phyloP scores from a whole-genome alignment of 257 asterid species.

The Avicennia marina region DNA sequence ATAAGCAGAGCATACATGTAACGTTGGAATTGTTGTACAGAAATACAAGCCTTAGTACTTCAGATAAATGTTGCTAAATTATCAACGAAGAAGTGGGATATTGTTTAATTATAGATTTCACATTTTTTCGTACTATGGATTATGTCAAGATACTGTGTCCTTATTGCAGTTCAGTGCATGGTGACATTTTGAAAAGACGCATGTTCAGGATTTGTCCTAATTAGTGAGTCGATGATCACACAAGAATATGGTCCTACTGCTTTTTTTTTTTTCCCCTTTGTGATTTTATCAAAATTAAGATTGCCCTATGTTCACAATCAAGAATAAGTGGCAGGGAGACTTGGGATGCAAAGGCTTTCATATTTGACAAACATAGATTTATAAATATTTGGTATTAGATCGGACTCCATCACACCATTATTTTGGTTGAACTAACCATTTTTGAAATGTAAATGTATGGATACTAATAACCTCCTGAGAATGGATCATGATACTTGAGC shows the following conservation, averaged over 20 bases:
- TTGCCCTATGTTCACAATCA: constrained; percentile 18
- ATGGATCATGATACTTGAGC: not conserved
- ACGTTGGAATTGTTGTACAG: not conserved
- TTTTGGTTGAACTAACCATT: not conserved
- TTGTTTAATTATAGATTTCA: not conserved
- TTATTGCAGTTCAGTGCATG: constrained; percentile 1
- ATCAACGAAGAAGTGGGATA: not conserved
- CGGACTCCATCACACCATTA: not conserved
- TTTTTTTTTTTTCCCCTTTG: constrained; percentile 18
- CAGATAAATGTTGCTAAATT: too few species aligned
- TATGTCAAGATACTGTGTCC: not conserved
- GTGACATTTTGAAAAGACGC: constrained; percentile 38
- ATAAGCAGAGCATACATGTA: not conserved
- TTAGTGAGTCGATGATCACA: constrained; percentile 25
- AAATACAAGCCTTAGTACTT: too few species aligned
- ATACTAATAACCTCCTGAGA: not conserved
- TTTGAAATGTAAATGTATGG: not conserved
- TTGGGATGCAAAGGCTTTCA: constrained; percentile 20
- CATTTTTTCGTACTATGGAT: constrained; percentile 3
- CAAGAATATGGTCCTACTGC: constrained; percentile 27
- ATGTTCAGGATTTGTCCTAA: constrained; percentile 43
- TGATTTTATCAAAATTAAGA: constrained; percentile 17
- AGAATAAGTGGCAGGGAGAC: constrained; percentile 10
- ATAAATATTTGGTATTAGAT: not conserved
- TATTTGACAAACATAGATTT: not conserved